Evolutionary conservation across 1,284 basidiomycete species (phyloP), one percentile per base, ranked within the genome.

Genomic region (Tetrapyrgos nigripes): DNA sequence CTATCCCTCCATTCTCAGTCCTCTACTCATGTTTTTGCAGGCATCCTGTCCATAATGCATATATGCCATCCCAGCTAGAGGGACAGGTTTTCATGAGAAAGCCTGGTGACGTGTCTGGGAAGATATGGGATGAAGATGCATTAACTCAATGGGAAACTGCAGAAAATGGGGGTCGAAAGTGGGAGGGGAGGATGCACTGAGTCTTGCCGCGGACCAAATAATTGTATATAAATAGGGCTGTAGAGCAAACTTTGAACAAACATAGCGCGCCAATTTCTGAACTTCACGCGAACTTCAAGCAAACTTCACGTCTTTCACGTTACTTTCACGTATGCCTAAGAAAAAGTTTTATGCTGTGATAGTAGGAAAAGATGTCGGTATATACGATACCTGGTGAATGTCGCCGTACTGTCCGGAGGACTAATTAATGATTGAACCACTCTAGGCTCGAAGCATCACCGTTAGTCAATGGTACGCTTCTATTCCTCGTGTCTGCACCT

Each of bases 41-140:
- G 33, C 91, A 93, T 70, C 92, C 92, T 0, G 89, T 93, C 31
- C 77, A 84, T 57, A 92, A 93, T 63, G 77, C 82, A 47, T 87
- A 84, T 68, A 64, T 88, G 17, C 88, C 82, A 27, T 67, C 73
- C 13, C 70, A 79, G 43, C 67, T 85, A 35, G 71, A 74, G 51
- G 76, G 68, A 0, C 71, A 76, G 17, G 67, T 73, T 11, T 87
- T 93, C 61, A 71, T 93, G 59, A 79, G 77, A 40, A 74, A 79
- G 27, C 83, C 81, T 19, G 83, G 78, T 1, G 86, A 89, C 63
- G 59, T 66, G 26, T 72, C 76, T 1, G 81, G 73, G n/a, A 93
- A 91, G 70, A 66, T 71, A 9, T 93, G 92, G 83, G 91, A 96
- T 69, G 87, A 93, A 63, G 81, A 81, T n/a, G 80, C 85, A 31